Percentiles rank a stretch among this genome's conserved stretches.
These are phyloP conservation scores for Phytophthora cajani DNA, from an alignment of 352 stramenopile genomes.

Conservation along the genomic window DNA sequence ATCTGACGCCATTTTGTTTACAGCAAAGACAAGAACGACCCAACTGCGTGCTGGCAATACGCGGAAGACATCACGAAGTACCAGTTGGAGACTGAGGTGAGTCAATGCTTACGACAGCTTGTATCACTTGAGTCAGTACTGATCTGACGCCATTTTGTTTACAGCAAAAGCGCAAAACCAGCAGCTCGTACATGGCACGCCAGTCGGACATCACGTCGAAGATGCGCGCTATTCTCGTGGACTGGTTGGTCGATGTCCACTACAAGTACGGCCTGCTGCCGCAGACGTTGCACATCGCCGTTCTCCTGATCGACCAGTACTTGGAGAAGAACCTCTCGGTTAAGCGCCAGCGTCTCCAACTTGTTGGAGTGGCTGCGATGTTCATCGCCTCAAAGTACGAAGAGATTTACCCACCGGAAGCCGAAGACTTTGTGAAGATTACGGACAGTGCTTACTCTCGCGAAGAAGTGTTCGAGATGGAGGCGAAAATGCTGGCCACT, in stretches of 20 bases:
- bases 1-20: neutral
- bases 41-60: conserved; percentile 78
- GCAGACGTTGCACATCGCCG: conserved; percentile 87
- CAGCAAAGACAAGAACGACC: conserved; percentile 77
- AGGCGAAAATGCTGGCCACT: conserved; percentile 75
- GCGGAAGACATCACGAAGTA: conserved; percentile 86
- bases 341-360: conserved; percentile 90
- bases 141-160: neutral
- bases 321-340: conserved; percentile 78
- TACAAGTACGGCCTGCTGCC: conserved; percentile 83
- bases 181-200: conserved; percentile 75
- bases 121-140: neutral
- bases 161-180: conserved; percentile 68
- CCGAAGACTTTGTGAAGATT: conserved; percentile 96
- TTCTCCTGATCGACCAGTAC: conserved; percentile 84
- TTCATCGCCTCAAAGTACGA: conserved; percentile 98
- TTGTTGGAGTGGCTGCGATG: conserved; percentile 96
- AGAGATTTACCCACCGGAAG: conserved; percentile 96
- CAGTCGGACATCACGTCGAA: conserved; percentile 99
- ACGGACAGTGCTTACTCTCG: conserved; percentile 95
- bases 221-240: conserved; percentile 99
- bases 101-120: neutral
- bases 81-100: conserved; percentile 72
- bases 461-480: conserved; percentile 84
- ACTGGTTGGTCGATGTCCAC: conserved; percentile 98